Percentiles rank a stretch among this genome's conserved stretches.
Conservation (phyloP, 805 yeast genomes). For the Saturnispora galanensis region DNA sequence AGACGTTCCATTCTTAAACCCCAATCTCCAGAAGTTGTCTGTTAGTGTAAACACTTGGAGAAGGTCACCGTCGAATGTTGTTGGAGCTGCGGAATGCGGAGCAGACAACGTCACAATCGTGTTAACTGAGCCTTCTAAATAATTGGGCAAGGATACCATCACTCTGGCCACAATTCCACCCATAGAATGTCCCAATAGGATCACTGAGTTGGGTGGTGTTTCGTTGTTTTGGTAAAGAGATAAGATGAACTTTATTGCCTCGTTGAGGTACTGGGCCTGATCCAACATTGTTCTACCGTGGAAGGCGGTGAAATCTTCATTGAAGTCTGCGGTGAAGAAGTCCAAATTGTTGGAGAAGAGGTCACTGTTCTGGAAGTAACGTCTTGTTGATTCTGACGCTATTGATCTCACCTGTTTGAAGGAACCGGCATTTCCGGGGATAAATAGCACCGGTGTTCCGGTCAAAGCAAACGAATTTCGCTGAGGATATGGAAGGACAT, state of each 20-base stretch:
- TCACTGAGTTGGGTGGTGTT: constrained; percentile 44
- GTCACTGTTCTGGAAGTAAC: constrained; percentile 29
- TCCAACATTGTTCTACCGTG: constrained; percentile 90
- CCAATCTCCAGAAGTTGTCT: constrained; percentile 73
- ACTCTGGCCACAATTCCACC: constrained; percentile 93
- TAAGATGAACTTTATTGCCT: constrained; percentile 71
- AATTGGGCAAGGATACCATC: constrained; percentile 72
- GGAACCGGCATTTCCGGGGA: constrained; percentile 98
- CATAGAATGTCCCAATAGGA: constrained; percentile 88
- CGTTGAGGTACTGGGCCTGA: constrained; percentile 88
- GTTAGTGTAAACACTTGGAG: constrained; percentile 61
- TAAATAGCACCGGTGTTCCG: constrained; percentile 85
- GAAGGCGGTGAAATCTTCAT: constrained; percentile 92
- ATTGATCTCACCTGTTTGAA: constrained; percentile 81
- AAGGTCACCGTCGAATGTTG: constrained; percentile 86
- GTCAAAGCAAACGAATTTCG: constrained; percentile 23
- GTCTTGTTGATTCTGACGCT: constrained; percentile 69
- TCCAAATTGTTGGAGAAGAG: constrained; percentile 46
- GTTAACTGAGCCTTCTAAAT: constrained; percentile 59
- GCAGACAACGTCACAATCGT: constrained; percentile 80
- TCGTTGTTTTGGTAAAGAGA: constrained; percentile 42
- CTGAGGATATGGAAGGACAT: constrained; percentile 39
- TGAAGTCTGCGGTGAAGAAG: constrained; percentile 86
- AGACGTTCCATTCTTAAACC: constrained; percentile 28
- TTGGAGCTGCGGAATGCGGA: constrained; percentile 89